phyloP scores from a whole-genome alignment of 2,329 filamentous ascomycete genomes.

The Epichloe aotearoae region DNA sequence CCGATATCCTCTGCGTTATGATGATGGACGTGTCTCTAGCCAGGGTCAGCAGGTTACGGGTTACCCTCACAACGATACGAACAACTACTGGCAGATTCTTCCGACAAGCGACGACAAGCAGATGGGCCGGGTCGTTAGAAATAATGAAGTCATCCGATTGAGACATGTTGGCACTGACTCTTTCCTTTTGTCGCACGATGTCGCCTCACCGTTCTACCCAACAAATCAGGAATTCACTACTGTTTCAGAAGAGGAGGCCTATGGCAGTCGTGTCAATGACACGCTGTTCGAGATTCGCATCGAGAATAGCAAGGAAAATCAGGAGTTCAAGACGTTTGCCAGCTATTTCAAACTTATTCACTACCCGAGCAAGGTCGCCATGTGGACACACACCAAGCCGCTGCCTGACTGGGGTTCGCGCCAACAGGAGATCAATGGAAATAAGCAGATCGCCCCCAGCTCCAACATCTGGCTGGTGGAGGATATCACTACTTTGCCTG shows the following conservation, averaged over 20 bases:
- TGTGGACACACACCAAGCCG: slow-evolving; percentile 95
- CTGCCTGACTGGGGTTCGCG: slow-evolving; percentile 97
- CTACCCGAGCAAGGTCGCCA: slow-evolving; percentile 86
- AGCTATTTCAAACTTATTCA: slow-evolving; percentile 95
- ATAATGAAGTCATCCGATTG: slow-evolving; percentile 76
- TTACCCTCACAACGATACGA: slow-evolving; percentile 96
- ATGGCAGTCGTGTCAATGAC: slow-evolving; percentile 66
- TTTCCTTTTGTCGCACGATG: slow-evolving; percentile 84
- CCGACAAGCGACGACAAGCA: slow-evolving; percentile 50
- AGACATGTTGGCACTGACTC: slow-evolving; percentile 78
- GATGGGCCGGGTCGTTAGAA: slow-evolving; percentile 54
- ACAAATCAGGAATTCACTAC: slow-evolving; percentile 99
- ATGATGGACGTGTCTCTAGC: slow-evolving; percentile 92
- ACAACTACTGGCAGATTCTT: slow-evolving; percentile 95
- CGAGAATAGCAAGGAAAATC: slow-evolving; percentile 66
- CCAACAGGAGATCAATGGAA: slow-evolving; percentile 98
- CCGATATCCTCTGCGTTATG: slow-evolving; percentile 83
- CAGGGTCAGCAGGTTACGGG: slow-evolving; percentile 97
- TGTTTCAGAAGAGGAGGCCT: slow-evolving; percentile 56
- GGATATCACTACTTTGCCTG: slow-evolving; percentile 68
- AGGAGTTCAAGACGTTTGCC: slow-evolving; percentile 81
- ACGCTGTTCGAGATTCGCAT: slow-evolving; percentile 88
- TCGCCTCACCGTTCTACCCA: slow-evolving; percentile 88
- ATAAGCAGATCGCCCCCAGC: slow-evolving; percentile 82
- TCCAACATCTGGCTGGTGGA: slow-evolving; percentile 95